Conservation (phyloP, 495 filamentous ascomycete genomes). For the Halenospora varia region DNA sequence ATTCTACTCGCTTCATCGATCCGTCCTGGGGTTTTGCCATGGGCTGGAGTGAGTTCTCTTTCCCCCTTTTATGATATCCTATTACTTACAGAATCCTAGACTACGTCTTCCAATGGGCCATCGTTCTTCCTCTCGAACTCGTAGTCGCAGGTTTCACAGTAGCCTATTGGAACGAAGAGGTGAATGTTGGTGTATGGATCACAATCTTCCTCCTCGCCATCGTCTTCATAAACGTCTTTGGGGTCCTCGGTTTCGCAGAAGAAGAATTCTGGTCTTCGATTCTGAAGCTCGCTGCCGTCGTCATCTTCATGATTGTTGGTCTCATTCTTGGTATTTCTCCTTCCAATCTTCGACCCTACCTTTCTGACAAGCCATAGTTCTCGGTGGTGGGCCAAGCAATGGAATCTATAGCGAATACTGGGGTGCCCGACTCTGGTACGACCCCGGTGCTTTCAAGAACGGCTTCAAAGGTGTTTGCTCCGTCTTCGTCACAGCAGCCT, state of each 20-base stretch:
- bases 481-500: slow-evolving; percentile 71
- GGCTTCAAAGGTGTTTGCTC: slow-evolving; percentile 70
- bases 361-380: slow-evolving; percentile 2
- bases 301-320: slow-evolving; percentile 48
- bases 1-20: slow-evolving; percentile 75
- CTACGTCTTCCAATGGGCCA: slow-evolving; percentile 63
- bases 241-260: slow-evolving; percentile 68
- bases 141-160: slow-evolving; percentile 53
- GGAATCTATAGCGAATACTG: slow-evolving; percentile 45
- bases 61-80: background rate
- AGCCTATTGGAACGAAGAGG: slow-evolving; percentile 45
- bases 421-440: slow-evolving; percentile 60
- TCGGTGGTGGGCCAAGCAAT: slow-evolving; percentile 18
- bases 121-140: slow-evolving; percentile 52
- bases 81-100: background rate
- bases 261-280: slow-evolving; percentile 47
- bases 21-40: slow-evolving; percentile 85
- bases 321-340: slow-evolving; percentile 36
- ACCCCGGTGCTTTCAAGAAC: slow-evolving; percentile 68
- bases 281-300: slow-evolving; percentile 40
- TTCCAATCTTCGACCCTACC: background rate
- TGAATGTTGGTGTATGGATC: slow-evolving; percentile 57
- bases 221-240: slow-evolving; percentile 66
- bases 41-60: slow-evolving; percentile 57
- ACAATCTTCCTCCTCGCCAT: slow-evolving; percentile 50